Base-by-base conservation (phyloP, 305 asterid species). In the Ruellia speciosa region DNA sequence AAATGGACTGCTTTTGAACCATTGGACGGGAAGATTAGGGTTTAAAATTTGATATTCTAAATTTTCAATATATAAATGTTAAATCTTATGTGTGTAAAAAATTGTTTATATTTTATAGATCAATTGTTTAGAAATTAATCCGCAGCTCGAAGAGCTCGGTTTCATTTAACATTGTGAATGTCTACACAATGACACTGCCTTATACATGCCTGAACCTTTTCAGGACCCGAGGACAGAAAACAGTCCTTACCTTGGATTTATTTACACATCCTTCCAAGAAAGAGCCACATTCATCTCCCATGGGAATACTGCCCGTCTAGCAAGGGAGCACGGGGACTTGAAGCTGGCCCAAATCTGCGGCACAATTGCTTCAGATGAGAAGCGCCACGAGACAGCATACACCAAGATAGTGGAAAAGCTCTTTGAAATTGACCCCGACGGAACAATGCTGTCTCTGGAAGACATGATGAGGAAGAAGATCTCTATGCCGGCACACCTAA, bases 391-490 rank as follows among this genome's bases (percentile, higher is more conserved):
- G 64, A 65, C 74, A 33, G 94, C 94, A 16, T 82, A 82, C 73
- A 82, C 87, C 57, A 82, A 82, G 69, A 85, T 80, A 18, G 72
- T 64, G 0, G 87, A 80, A 18, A 85, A 80, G 76, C 73, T 82
- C 33, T 80, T 80, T 4, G 86, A 82, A 75, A 70, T 85, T 0
- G 90, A 85, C 75, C 86, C 88, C 7, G 69, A 85, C 60, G 77
- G 74, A 18, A 83, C 95, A 0, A 77, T 81, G 64, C 57, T 77
- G 43, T 76, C 84, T 11, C 78, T 85, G 72, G 82, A 81, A 9
- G 85, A 81, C 63, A 85, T 85, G 94, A 85, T 85, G 94, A 85
- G 77, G 84, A 85, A 81, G 63, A 84, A 84, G 56, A 70, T 84
- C 59, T 58, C 93, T 0, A 84, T 84, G 93, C 88, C 93, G 4